phyloP scores from a whole-genome alignment of 345 rosid species.

The Xanthoceras sorbifolium region DNA sequence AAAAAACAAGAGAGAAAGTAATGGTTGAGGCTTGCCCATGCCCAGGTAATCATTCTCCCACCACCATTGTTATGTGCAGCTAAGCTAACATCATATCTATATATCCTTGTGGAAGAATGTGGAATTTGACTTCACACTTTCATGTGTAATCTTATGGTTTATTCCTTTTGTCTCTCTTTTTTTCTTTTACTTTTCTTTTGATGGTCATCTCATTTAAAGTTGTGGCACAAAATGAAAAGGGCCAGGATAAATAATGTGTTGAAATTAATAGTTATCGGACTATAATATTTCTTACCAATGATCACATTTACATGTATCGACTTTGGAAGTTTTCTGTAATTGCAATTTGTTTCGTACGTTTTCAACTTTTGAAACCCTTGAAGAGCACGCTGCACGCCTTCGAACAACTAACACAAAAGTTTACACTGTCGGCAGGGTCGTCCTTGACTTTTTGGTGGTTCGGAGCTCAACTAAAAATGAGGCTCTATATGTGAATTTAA shows the following conservation, averaged over 20 bases:
- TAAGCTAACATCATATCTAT: too few species aligned
- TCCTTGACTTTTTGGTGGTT: too few species aligned
- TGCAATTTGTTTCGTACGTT: neutral
- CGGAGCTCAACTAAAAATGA: too few species aligned
- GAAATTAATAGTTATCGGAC: too few species aligned
- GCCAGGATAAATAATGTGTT: neutral
- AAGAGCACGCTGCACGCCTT: neutral
- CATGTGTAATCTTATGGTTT: neutral
- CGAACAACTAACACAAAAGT: neutral
- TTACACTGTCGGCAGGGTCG: too few species aligned
- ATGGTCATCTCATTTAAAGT: neutral
- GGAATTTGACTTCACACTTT: neutral
- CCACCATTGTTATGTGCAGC: neutral
- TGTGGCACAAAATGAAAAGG: slow-evolving; percentile 3
- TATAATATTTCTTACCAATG: too few species aligned
- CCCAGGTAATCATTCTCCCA: slow-evolving; percentile 4
- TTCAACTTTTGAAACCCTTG: neutral
- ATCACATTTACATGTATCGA: neutral
- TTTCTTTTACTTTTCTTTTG: neutral
- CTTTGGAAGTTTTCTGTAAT: neutral
- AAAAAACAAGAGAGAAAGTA: neutral
- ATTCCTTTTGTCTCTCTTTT: neutral
- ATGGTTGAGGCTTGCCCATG: slow-evolving; percentile 15
- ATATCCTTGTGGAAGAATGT: neutral
- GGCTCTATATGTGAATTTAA: too few species aligned